Conservation (phyloP, 2,329 filamentous ascomycete species). For the Fonsecaea pugnacius region DNA sequence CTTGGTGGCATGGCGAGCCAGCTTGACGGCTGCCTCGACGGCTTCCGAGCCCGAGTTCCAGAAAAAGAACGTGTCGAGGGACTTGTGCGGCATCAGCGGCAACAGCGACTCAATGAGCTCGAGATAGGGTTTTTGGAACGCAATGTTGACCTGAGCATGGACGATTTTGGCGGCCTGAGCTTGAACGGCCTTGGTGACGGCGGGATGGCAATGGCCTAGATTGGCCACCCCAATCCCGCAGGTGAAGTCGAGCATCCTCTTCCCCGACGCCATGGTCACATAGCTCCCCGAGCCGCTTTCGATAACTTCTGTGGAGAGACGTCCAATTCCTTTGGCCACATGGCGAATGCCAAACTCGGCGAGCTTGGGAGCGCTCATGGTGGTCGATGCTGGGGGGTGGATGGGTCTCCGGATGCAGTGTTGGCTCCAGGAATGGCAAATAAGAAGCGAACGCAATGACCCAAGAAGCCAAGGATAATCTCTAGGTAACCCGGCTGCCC, state of each 20-base stretch:
- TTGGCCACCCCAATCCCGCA: conserved; percentile 44
- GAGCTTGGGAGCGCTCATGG: conserved; percentile 35
- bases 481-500: background rate
- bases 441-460: background rate
- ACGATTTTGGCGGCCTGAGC: conserved; percentile 45
- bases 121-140: conserved; percentile 47
- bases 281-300: conserved; percentile 42
- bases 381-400: background rate
- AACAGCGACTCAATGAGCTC: conserved; percentile 43
- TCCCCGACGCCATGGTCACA: conserved; percentile 40
- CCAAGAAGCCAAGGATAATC: background rate
- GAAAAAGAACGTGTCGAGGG: conserved; percentile 48
- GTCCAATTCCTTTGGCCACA: conserved; percentile 38
- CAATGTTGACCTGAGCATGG: conserved; percentile 49
- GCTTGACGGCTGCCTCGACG: conserved; percentile 45
- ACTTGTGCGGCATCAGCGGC: conserved; percentile 44
- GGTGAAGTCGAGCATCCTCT: conserved; percentile 44
- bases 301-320: conserved; percentile 39
- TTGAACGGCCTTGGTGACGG: conserved; percentile 44
- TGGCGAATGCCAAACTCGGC: conserved; percentile 38
- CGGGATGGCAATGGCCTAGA: conserved; percentile 45
- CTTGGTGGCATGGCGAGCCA: conserved; percentile 45
- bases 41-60: conserved; percentile 47
- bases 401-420: background rate
- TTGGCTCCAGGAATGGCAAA: background rate